Percentiles rank a stretch among this genome's conserved stretches.
These are phyloP conservation scores for Boletellus emodensis DNA, from an alignment of 768 basidiomycete genomes.

Conservation along the genomic window DNA sequence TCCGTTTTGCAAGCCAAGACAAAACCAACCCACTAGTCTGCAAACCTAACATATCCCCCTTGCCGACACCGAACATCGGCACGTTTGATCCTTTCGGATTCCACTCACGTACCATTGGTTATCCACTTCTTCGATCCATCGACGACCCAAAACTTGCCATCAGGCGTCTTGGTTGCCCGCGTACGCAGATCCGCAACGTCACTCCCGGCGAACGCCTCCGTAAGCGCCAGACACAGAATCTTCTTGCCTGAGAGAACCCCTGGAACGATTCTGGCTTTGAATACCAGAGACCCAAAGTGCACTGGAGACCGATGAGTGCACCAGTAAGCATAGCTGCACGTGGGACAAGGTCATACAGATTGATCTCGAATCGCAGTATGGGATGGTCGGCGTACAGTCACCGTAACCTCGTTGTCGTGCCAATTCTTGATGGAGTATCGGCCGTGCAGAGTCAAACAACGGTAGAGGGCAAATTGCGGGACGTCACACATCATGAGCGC, in stretches of 20 bases:
- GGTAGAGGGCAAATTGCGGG: background rate
- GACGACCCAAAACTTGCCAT: slow-evolving; percentile 81
- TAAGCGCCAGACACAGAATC: background rate
- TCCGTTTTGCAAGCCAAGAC: background rate
- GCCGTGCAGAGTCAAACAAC: background rate
- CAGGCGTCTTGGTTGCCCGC: slow-evolving; percentile 71
- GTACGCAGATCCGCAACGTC: slow-evolving; percentile 81
- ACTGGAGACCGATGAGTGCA: background rate
- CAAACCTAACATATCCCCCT: background rate
- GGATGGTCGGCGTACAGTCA: background rate
- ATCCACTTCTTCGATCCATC: slow-evolving; percentile 87
- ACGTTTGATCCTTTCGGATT: background rate
- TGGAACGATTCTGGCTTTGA: background rate
- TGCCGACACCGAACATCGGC: too few species aligned
- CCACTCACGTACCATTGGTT: slow-evolving; percentile 61
- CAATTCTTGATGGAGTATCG: background rate
- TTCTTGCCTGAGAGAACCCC: background rate
- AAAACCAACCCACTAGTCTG: background rate
- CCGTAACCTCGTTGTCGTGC: background rate
- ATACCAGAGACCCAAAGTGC: background rate
- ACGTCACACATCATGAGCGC: background rate
- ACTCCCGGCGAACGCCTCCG: slow-evolving; percentile 28
- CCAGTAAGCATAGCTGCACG: background rate
- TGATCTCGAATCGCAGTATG: background rate
- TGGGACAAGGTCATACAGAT: background rate